Percentiles rank a stretch among this genome's conserved stretches.
phyloP scores from a whole-genome alignment of 2,329 filamentous ascomycete genomes.

The Pleurostoma richardsiae region DNA sequence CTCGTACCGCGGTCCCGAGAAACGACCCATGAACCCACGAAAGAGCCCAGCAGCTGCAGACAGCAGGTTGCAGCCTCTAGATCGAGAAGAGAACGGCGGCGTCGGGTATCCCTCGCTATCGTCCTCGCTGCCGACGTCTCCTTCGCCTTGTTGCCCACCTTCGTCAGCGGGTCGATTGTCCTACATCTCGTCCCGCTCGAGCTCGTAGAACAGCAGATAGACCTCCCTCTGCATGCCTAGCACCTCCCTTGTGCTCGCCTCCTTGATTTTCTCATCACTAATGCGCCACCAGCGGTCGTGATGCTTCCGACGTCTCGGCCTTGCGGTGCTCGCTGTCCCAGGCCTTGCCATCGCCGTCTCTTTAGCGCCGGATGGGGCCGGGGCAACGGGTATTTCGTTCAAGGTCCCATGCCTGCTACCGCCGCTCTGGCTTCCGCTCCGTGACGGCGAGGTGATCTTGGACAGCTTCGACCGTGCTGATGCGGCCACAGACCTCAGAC shows the following conservation, averaged over 20 bases:
- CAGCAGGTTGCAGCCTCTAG: too few species aligned
- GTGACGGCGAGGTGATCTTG: constrained; percentile 34
- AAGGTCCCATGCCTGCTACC: constrained; percentile 14
- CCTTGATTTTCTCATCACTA: constrained; percentile 93
- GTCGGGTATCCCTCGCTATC: too few species aligned
- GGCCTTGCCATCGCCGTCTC: constrained; percentile 6
- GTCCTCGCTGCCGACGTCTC: neutral
- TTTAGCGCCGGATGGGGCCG: constrained; percentile 9
- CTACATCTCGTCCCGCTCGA: constrained; percentile 48
- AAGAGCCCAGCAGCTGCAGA: too few species aligned
- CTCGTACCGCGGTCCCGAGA: too few species aligned
- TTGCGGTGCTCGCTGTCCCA: constrained; percentile 15
- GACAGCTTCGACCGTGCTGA: constrained; percentile 51
- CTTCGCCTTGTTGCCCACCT: neutral
- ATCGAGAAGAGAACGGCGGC: too few species aligned
- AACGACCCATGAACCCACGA: too few species aligned
- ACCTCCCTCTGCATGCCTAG: constrained; percentile 93
- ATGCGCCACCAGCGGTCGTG: constrained; percentile 94
- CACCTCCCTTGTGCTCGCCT: constrained; percentile 88
- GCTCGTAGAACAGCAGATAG: constrained; percentile 92
- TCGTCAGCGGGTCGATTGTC: neutral
- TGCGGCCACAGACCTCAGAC: constrained; percentile 50
- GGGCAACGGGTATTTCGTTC: constrained; percentile 1
- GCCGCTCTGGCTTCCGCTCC: constrained; percentile 19
- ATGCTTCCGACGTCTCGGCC: constrained; percentile 42